These are phyloP conservation scores for Metarhizium album DNA, from an alignment of 2,329 filamentous ascomycete species.

Conservation along the genomic window DNA sequence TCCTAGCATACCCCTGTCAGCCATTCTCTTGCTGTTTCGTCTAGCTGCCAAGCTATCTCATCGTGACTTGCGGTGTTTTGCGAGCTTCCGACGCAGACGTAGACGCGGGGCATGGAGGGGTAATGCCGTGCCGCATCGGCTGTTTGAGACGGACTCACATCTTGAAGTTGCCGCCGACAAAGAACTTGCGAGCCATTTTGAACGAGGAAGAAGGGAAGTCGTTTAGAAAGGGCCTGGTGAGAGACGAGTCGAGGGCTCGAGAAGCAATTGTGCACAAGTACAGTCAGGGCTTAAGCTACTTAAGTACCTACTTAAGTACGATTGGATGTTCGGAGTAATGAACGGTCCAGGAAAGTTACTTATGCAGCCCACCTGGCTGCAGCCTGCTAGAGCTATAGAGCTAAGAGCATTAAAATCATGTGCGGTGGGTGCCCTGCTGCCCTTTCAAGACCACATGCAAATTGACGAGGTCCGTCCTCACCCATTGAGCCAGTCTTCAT, in stretches of 20 bases:
- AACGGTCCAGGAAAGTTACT: not conserved
- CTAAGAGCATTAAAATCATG: not conserved
- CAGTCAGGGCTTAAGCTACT: not conserved
- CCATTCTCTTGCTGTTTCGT: not conserved
- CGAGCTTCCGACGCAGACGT: constrained; percentile 7
- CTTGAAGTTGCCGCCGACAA: constrained; percentile 99
- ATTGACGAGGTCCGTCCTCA: too few relatives aligned
- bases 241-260: not conserved
- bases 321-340: not conserved
- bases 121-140: constrained; percentile 7
- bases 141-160: constrained; percentile 52
- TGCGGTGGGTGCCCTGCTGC: not conserved
- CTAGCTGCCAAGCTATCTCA: not conserved
- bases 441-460: too few relatives aligned
- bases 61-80: constrained; percentile 19
- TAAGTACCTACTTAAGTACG: too few relatives aligned
- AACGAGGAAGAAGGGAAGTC: constrained; percentile 9
- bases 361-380: not conserved
- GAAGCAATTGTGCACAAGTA: not conserved
- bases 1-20: constrained; percentile 45
- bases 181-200: constrained; percentile 91
- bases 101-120: constrained; percentile 14
- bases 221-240: not conserved
- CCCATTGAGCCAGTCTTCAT: too few relatives aligned
- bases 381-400: not conserved